Percentiles rank a stretch among this genome's conserved stretches.
These are phyloP conservation scores for Hansenula sp. DNA, from an alignment of 1,139 yeast genomes.

Conservation along the genomic window DNA sequence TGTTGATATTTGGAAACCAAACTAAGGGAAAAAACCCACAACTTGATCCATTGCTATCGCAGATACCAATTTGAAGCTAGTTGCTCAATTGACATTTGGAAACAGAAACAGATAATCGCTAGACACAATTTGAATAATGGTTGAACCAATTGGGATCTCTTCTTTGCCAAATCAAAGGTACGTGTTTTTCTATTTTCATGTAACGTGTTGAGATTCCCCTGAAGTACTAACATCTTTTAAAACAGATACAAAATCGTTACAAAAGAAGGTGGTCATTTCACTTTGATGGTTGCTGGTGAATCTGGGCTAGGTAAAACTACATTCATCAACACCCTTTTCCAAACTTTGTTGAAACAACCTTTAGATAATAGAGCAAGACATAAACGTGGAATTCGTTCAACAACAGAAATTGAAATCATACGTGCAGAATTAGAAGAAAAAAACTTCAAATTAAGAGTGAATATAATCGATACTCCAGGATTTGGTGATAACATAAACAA, in stretches of 20 bases:
- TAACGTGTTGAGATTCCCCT: too few relatives aligned
- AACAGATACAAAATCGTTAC: slow-evolving; percentile 82
- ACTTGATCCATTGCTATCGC: too few relatives aligned
- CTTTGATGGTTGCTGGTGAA: slow-evolving; percentile 95
- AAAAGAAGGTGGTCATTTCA: slow-evolving; percentile 83
- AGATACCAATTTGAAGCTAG: too few relatives aligned
- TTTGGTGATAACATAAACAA: slow-evolving; percentile 96
- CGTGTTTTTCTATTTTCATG: slow-evolving; percentile 28
- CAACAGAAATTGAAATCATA: slow-evolving; percentile 86
- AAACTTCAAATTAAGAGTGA: slow-evolving; percentile 79
- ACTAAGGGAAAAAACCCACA: neutral
- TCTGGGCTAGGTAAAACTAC: slow-evolving; percentile 94
- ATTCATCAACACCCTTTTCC: slow-evolving; percentile 87
- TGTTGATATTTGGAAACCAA: neutral
- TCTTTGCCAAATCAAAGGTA: slow-evolving; percentile 91
- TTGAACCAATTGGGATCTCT: slow-evolving; percentile 64
- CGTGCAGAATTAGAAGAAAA: slow-evolving; percentile 93
- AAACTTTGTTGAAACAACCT: slow-evolving; percentile 49
- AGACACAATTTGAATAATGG: slow-evolving; percentile 7
- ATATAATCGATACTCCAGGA: slow-evolving; percentile 95
- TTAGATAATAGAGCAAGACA: slow-evolving; percentile 65
- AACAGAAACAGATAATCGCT: neutral
- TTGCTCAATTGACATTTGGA: too few relatives aligned
- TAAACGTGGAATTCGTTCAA: slow-evolving; percentile 70
- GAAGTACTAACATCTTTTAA: slow-evolving; percentile 16